Evolutionary conservation across 371 early-diverging fungal species (phyloP), one percentile per base, ranked within the genome.

Genomic region (Parasitella parasitica): DNA sequence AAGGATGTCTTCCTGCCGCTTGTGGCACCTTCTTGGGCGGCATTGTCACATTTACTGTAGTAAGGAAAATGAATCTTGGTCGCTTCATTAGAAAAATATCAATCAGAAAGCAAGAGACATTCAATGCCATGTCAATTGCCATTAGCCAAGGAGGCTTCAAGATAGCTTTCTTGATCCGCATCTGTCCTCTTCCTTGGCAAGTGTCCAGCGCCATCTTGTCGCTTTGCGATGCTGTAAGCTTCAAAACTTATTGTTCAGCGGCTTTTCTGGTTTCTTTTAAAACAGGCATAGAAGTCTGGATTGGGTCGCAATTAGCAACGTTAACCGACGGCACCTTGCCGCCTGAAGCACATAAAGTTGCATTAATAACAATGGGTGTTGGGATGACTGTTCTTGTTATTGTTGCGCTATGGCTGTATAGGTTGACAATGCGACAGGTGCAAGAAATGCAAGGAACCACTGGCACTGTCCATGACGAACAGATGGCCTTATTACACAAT

Each of bases 131-230:
- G 12, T 72, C 71, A 53, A 69, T 64, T 54, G 74, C 79, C 4
- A 67, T 75, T n/a, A 59, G 57, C 16, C 69, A 76, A 28, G 73
- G 72, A 9, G 76, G 76, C 18, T 64, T 75, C 26, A 66, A 70
- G 64, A 76, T 78, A 55, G 50, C 75, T 0, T 32, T 78, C 11
- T 35, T 75, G 34, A 67, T 78, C 20, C 76, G 79, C 6, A 41
- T 78, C 1, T 63, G 72, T 26, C 79, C 79, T 28, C 61, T 78
- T 50, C 79, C 79, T 13, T 75, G 73, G 73, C 72, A 64, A 48
- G 41, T 75, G 18, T 63, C 67, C 15, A 73, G 67, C 46, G 54
- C 65, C 24, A 20, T 78, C 2, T 43, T 78, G 11, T 69, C 74
- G 1, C 20, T 73, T 15, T 30, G 69, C 4, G 62, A 65, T 13